These are phyloP conservation scores for Entonaema liquescens DNA, from an alignment of 495 filamentous ascomycete genomes.

Conservation along the genomic window DNA sequence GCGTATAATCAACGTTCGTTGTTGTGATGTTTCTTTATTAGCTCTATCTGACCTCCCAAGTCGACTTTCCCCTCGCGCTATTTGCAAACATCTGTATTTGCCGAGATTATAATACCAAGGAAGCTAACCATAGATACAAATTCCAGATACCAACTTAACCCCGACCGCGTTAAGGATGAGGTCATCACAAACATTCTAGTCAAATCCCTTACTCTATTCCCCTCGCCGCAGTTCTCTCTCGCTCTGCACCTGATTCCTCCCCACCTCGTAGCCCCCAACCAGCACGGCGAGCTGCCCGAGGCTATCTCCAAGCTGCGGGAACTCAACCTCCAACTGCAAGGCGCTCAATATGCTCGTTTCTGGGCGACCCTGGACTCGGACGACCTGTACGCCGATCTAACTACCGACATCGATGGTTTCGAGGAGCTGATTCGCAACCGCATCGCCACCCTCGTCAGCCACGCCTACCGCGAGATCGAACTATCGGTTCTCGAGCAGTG, in stretches of 20 bases:
- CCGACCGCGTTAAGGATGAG: constrained; percentile 95
- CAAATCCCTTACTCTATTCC: constrained; percentile 97
- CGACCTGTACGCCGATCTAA: constrained; percentile 94
- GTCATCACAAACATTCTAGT: constrained; percentile 98
- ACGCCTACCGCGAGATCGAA: constrained; percentile 85
- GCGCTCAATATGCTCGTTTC: constrained; percentile 87
- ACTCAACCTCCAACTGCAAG: constrained; percentile 85
- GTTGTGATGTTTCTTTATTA: constrained; percentile 65
- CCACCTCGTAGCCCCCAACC: constrained; percentile 52
- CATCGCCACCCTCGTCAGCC: constrained; percentile 88
- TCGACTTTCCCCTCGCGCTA: constrained; percentile 7
- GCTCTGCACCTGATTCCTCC: constrained; percentile 86
- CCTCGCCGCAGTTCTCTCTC: constrained; percentile 92
- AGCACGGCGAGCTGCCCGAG: constrained; percentile 72
- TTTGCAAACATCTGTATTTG: not conserved
- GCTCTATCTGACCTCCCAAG: constrained; percentile 68
- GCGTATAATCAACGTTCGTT: constrained; percentile 56
- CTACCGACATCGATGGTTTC: constrained; percentile 93
- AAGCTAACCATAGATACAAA: not conserved
- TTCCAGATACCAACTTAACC: constrained; percentile 98
- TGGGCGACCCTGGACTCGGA: constrained; percentile 93
- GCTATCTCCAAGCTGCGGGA: constrained; percentile 86
- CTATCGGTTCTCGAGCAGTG: constrained; percentile 81
- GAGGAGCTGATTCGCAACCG: constrained; percentile 94
- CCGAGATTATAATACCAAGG: not conserved